Percentiles rank a stretch among this genome's conserved stretches.
phyloP scores from a whole-genome alignment of 805 yeast genomes.

The Ogataea pilisensis region DNA sequence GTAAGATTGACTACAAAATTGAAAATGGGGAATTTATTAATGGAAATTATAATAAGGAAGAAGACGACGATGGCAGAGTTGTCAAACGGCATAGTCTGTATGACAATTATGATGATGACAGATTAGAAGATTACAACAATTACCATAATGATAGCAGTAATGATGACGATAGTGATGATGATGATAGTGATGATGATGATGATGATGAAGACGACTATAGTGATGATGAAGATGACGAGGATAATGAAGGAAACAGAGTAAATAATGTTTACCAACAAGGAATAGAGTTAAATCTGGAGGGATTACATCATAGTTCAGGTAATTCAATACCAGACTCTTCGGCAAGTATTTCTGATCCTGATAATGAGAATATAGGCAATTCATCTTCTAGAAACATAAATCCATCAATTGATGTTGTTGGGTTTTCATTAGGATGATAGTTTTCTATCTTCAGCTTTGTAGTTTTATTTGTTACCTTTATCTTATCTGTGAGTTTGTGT shows the following conservation, averaged over 20 bases:
- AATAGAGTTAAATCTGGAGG: not conserved
- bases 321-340: not conserved
- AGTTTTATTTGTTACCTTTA: too few relatives aligned
- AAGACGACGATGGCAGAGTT: constrained; percentile 3
- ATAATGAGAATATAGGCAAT: not conserved
- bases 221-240: not conserved
- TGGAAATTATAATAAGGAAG: constrained; percentile 6
- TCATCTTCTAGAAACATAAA: not conserved
- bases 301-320: not conserved
- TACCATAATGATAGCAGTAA: not conserved
- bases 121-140: not conserved
- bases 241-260: not conserved
- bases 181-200: not conserved
- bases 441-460: too few relatives aligned
- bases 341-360: not conserved
- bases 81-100: not conserved
- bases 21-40: constrained; percentile 20
- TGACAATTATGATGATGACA: constrained; percentile 3
- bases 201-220: not conserved
- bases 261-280: not conserved
- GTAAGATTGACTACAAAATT: constrained; percentile 22
- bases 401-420: not conserved
- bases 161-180: not conserved
- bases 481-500: too few relatives aligned
- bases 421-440: not conserved